Evolutionary conservation across 163 green algal genomes (phyloP).

Genomic region (Coccomyxa subellipsoidea): DNA sequence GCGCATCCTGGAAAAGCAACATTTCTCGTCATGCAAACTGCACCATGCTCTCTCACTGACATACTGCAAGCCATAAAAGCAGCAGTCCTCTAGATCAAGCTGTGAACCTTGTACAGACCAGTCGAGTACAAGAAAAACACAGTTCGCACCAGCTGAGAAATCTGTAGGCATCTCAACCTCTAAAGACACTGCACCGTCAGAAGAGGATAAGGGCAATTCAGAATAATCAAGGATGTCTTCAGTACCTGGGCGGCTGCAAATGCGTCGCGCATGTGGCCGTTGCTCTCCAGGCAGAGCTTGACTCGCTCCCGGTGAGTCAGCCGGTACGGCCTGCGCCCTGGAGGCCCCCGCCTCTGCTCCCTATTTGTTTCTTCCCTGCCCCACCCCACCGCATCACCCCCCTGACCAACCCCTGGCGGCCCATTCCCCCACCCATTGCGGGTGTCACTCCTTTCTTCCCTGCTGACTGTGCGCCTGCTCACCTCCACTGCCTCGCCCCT

Average conservation of each 20-base stretch:
- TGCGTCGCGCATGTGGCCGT: background rate
- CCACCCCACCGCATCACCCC: too few species aligned
- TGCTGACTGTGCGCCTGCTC: too few species aligned
- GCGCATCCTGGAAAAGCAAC: background rate
- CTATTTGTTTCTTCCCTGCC: too few species aligned
- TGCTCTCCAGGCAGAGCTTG: background rate
- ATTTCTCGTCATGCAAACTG: background rate
- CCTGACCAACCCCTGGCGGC: background rate
- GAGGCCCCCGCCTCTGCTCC: background rate
- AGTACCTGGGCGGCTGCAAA: background rate
- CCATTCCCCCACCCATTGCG: too few species aligned
- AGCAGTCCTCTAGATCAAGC: background rate
- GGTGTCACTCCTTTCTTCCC: background rate
- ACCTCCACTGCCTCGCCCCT: background rate
- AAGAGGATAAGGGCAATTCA: too few species aligned
- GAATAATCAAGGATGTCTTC: background rate
- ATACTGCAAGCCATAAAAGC: too few species aligned
- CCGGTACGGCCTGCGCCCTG: background rate
- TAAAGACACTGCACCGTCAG: too few species aligned
- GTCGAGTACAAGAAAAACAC: background rate
- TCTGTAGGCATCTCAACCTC: too few species aligned
- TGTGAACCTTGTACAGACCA: background rate
- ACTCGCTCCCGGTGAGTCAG: background rate
- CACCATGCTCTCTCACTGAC: background rate
- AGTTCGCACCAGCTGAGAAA: too few species aligned